Evolutionary conservation across 441 rosid species (phyloP), one percentile per base, ranked within the genome.

Genomic region (Metrosideros polymorpha): DNA sequence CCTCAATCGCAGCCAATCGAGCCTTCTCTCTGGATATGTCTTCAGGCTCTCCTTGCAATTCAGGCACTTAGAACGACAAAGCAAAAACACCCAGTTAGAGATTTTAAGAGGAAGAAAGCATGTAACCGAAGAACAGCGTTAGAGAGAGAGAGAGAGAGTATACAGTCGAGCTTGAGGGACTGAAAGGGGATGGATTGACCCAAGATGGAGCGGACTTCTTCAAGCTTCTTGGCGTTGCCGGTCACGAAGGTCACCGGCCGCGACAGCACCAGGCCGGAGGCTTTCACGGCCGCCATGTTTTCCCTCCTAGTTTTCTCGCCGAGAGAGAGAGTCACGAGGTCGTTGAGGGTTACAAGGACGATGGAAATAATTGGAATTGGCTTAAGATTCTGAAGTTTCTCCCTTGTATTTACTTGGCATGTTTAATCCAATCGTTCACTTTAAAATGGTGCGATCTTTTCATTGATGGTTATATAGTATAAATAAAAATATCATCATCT

Each of bases 171-270:
- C 90, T 98, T 98, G 88, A 91, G 95, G 53, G 99, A 95, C 87
- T 90, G 97, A 83, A 98, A 91, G 61, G 99, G 99, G 85, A 98
- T 91, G n/a, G 98, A 91, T 43, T 92, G 91, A 29, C 99, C 98
- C 92, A 98, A 88, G 30, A 98, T 98, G 50, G 93, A 92, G 83
- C 96, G 96, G 53, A 98, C 99, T 89, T 98, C 99, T 83, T 98
- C 99, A 12, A 96, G 96, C 91, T 98, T 98, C 93, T 96, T 96
- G 9, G 98, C 96, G 89, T 95, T 98, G 39, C 99, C 98, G 0
- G 99, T 98, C 71, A 98, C 98, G 89, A 96, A 95, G 1, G 98
- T 98, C 88, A 98, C 98, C 89, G 99, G 98, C 63, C 95, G 94
- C n/a, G 94, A 88, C 82, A 96, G 25, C 1, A 86, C 84, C 54